Base-by-base conservation (phyloP, 192 early-diverging fungal genomes). In the Chytriomyces sp. region DNA sequence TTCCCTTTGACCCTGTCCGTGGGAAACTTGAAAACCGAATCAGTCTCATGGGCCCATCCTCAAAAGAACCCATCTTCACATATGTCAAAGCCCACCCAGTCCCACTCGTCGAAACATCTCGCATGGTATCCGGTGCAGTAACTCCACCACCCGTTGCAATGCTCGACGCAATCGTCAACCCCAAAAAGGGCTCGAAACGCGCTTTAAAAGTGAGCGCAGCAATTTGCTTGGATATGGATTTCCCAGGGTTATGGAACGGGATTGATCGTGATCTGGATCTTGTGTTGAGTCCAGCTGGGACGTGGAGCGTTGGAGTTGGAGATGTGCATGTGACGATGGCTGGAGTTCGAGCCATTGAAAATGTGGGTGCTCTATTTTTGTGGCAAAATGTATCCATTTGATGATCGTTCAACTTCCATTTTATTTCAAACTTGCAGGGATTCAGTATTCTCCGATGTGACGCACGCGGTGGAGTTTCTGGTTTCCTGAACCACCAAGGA, bases 181-280 rank as follows among this genome's bases (percentile, higher is more conserved):
- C 66, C 13, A 67, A 67, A 24, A 9, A 47, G 9, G 46, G 66
- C 45, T 11, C 16, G 4, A 23, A 23, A 11, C 28, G 66, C 28
- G 43, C 11, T 0, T 13, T 67, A 7, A 45, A 45, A 9, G 66
- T 48, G 5, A 23, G 18, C 18, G 45, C 43, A 4, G 66, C 13
- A 16, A 67, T 67, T 67, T 67, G n/a, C n/a, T 67, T 67, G 66
- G 66, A 67, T 24, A n/a, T 67, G 66, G 66, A 67, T 24, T 24
- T n/a, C 24, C 43, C 66, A 49, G 66, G 13, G 18, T 11, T 67
- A 24, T 67, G 28, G 11, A 11, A 26, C 43, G 46, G 66, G 3
- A n/a, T 67, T 2, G 43, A 67, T 9, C 13, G 3, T 1, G 43
- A 24, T 11, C 7, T 57, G 48, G 68, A 69, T 28, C 23, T 69